These are phyloP conservation scores for Oryza brachyantha DNA, from an alignment of 176 grass and related monocot genomes.

Conservation along the genomic window DNA sequence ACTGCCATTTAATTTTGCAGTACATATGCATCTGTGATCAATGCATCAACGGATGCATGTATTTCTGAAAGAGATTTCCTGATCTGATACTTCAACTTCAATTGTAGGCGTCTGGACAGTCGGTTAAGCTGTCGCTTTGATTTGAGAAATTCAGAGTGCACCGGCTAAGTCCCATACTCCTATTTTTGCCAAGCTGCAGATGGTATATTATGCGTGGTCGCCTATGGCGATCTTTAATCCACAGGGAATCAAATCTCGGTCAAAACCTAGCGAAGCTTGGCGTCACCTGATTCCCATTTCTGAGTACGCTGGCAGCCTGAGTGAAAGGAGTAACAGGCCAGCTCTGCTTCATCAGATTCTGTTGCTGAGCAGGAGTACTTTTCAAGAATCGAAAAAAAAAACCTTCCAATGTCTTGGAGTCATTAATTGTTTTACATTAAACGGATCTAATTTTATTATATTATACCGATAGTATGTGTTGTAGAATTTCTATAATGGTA, in stretches of 20 bases:
- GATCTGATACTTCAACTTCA: background rate
- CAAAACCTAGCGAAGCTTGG: background rate
- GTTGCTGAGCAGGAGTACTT: background rate
- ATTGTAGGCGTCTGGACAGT: background rate
- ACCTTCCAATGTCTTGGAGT: too few species aligned
- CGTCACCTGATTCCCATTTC: background rate
- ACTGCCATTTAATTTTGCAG: background rate
- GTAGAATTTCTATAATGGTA: too few species aligned
- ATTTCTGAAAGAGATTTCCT: background rate
- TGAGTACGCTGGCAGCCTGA: background rate
- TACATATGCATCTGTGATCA: background rate
- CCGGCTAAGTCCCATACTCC: background rate
- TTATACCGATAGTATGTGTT: too few species aligned
- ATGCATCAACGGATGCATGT: background rate
- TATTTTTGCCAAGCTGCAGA: background rate
- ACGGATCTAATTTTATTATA: too few species aligned
- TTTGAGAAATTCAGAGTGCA: background rate
- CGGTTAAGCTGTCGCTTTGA: background rate
- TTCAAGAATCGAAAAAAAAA: background rate
- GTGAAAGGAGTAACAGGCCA: background rate
- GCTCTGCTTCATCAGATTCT: background rate
- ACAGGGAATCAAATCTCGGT: background rate
- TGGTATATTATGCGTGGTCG: too few species aligned
- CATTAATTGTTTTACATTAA: too few species aligned
- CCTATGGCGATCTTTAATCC: too few species aligned